Evolutionary conservation across 1,284 basidiomycete species (phyloP).

Genomic region (Cryptococcus hybrid): DNA sequence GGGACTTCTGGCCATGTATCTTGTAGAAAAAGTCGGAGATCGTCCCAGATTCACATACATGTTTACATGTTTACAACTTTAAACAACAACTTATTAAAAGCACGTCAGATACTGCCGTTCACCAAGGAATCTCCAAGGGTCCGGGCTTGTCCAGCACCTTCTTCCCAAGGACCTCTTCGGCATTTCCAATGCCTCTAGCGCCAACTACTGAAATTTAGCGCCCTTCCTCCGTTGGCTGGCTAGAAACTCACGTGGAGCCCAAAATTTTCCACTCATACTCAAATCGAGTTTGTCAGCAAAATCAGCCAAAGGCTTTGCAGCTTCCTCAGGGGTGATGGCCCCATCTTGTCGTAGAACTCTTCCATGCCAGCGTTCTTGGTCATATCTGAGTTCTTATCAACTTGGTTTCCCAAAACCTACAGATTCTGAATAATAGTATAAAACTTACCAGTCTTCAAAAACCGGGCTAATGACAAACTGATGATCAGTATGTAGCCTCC

Average conservation of each 20-base stretch:
- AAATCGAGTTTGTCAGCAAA: slow-evolving; percentile 50
- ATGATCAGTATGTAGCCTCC: not conserved
- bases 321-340: slow-evolving; percentile 53
- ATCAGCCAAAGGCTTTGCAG: slow-evolving; percentile 50
- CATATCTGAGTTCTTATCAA: slow-evolving; percentile 46
- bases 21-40: too few species aligned
- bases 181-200: slow-evolving; percentile 52
- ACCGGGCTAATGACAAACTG: slow-evolving; percentile 28
- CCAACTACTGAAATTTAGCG: slow-evolving; percentile 3
- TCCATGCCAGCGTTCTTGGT: slow-evolving; percentile 55
- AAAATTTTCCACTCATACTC: slow-evolving; percentile 52
- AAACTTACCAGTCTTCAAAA: slow-evolving; percentile 39
- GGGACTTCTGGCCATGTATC: too few species aligned
- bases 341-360: slow-evolving; percentile 54
- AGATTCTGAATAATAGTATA: slow-evolving; percentile 22
- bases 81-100: too few species aligned
- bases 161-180: slow-evolving; percentile 53
- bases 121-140: slow-evolving; percentile 53
- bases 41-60: too few species aligned
- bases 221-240: not conserved
- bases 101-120: not conserved
- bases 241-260: slow-evolving; percentile 52
- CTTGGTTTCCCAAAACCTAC: too few species aligned
- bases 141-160: slow-evolving; percentile 44
- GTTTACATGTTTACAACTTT: too few species aligned